phyloP scores from a whole-genome alignment of 2,329 filamentous ascomycete genomes.

The Hypoxylon sp. region DNA sequence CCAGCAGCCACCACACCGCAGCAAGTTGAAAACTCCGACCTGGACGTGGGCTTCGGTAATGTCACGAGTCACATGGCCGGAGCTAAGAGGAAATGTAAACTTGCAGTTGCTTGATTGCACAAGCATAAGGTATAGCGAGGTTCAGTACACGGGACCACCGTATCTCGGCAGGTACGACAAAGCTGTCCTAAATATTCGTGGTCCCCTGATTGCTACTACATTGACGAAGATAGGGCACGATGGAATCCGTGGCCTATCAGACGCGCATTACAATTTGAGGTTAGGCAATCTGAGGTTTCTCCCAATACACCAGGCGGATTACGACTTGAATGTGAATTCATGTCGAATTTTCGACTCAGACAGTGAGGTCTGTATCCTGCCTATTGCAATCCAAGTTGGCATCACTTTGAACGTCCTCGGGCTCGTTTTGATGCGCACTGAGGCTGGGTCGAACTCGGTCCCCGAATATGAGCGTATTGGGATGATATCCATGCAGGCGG shows the following conservation, averaged over 20 bases:
- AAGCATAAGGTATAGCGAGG: background rate
- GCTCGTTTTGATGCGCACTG: conserved; percentile 1
- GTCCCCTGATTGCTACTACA: conserved; percentile 1
- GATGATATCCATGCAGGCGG: conserved; percentile 5
- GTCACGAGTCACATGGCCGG: conserved; percentile 7
- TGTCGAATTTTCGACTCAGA: background rate
- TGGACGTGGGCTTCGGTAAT: conserved; percentile 11
- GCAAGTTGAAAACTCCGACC: background rate
- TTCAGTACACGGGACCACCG: conserved; percentile 7
- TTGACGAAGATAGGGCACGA: background rate
- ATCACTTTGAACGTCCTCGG: conserved; percentile 1
- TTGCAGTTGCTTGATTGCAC: conserved; percentile 1
- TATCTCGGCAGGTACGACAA: conserved; percentile 5
- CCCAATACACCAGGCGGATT: conserved; percentile 13
- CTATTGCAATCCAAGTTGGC: conserved; percentile 8
- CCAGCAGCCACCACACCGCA: background rate
- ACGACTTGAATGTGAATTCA: background rate
- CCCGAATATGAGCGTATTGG: conserved; percentile 9
- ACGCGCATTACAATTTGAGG: background rate
- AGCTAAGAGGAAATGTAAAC: background rate
- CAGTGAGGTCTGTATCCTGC: background rate
- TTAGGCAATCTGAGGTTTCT: background rate
- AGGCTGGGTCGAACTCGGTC: background rate
- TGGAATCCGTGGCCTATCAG: conserved; percentile 1
- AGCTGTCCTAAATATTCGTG: background rate